Base-by-base conservation (phyloP, 2,329 filamentous ascomycete species). In the Fusarium sp. region DNA sequence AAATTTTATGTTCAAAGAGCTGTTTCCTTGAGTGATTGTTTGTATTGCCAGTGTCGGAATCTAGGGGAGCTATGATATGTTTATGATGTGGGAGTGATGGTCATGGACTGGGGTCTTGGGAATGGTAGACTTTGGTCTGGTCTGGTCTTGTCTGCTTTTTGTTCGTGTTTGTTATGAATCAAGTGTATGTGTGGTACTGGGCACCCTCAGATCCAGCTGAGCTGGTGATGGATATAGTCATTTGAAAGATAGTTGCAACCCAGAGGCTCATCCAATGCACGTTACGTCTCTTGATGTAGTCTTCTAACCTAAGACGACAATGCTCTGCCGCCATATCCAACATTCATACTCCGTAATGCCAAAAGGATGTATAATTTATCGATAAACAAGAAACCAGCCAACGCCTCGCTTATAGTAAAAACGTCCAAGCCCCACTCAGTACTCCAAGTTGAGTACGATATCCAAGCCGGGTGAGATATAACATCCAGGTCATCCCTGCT, bases 321-420 rank as follows among this genome's bases (percentile, higher is more conserved):
- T 43, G 42, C n/a, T 37, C 41, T 66, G 23, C 41, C 42, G 29
- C 28, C n/a, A 18, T 35, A 38, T 42, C 15, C 43, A 35, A 21
- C 35, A 38, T 44, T 20, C 24, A 31, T 29, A n/a, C n/a, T n/a
- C n/a, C n/a, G n/a, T n/a, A 15, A 56, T 55, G 43, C 49, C 55
- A 13, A 15, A 26, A 16, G 8, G 39, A 44, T 21, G 33, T n/a
- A n/a, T n/a, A n/a, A 37, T 28, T 46, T 37, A 44, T 57, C 31
- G 33, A 46, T 26, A 65, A 52, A 31, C 23, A 35, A 47, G 13
- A 16, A 48, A 37, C 37, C 58, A 53, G 46, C 61, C 16, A 72
- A 63, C 67, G 68, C 71, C 71, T 63, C 33, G 69, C 59, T 68
- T 52, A 46, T 53, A 29, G 50, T n/a, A 35, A 48, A 53, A 24